A percentile compares a stretch with the other conserved stretches of the same genome.
phyloP scores from a whole-genome alignment of 257 asterid species.

The Fraxinus quadrangulata region DNA sequence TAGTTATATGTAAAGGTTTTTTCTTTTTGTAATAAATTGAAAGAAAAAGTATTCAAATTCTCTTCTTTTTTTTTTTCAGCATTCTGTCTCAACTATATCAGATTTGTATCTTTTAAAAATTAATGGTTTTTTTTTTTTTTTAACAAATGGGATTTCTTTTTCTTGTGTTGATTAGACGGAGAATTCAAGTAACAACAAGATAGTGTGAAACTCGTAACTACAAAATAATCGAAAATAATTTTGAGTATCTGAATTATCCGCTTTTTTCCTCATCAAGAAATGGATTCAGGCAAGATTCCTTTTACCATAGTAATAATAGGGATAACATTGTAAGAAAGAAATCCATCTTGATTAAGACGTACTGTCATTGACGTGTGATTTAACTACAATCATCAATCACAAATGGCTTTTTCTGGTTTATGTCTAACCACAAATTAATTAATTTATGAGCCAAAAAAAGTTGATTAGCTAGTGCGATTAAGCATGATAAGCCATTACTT shows the following conservation, averaged over 20 bases:
- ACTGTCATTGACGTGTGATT: neutral
- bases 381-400: conserved; percentile 24
- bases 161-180: too few species aligned
- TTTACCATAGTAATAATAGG: neutral
- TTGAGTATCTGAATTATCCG: neutral
- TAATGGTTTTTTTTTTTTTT: too few species aligned
- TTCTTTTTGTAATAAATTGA: too few species aligned
- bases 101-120: too few species aligned
- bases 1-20: too few species aligned
- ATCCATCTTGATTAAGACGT: neutral
- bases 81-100: too few species aligned
- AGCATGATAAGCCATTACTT: conserved; percentile 30
- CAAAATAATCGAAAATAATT: neutral
- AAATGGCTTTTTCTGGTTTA: neutral
- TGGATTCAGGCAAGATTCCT: neutral
- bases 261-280: neutral
- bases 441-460: conserved; percentile 18
- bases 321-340: neutral
- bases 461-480: conserved; percentile 32
- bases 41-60: too few species aligned
- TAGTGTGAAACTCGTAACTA: neutral
- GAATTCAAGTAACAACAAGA: too few species aligned
- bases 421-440: neutral
- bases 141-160: too few species aligned
- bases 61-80: too few species aligned